Percentiles rank a stretch among this genome's conserved stretches.
Evolutionary conservation across 257 asterid species (phyloP).

Genomic region (Solanum gracilifrons): DNA sequence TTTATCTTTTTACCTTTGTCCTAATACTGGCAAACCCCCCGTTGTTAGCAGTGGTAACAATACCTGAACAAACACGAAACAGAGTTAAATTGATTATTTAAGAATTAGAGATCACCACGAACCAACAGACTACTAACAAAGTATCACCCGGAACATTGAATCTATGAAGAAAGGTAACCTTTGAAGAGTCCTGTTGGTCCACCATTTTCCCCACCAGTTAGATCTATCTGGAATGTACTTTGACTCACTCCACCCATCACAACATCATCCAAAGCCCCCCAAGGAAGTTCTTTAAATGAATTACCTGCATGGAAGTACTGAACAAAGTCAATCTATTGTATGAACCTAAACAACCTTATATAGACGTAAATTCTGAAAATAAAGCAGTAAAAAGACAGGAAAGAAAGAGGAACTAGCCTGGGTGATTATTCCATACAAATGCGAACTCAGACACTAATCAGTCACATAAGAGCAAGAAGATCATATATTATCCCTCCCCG

Average conservation of each 20-base stretch:
- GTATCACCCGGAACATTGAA: neutral
- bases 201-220: conserved; percentile 68
- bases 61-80: conserved; percentile 28
- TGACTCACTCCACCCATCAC: conserved; percentile 99
- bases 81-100: neutral
- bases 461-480: neutral
- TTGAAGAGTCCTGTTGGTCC: conserved; percentile 75
- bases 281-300: conserved; percentile 54
- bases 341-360: neutral
- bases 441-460: neutral
- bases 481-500: neutral
- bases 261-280: conserved; percentile 98
- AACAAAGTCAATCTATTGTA: neutral
- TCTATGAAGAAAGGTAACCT: conserved; percentile 37
- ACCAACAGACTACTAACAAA: neutral
- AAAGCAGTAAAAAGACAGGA: neutral
- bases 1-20: conserved; percentile 39
- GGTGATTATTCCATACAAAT: neutral
- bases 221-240: conserved; percentile 64
- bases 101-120: neutral
- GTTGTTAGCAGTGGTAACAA: conserved; percentile 84
- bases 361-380: neutral
- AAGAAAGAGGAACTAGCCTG: neutral
- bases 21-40: conserved; percentile 93
- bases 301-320: conserved; percentile 29